Base-by-base conservation (phyloP, 2,329 filamentous ascomycete genomes). In the Colletotrichum camelliae region DNA sequence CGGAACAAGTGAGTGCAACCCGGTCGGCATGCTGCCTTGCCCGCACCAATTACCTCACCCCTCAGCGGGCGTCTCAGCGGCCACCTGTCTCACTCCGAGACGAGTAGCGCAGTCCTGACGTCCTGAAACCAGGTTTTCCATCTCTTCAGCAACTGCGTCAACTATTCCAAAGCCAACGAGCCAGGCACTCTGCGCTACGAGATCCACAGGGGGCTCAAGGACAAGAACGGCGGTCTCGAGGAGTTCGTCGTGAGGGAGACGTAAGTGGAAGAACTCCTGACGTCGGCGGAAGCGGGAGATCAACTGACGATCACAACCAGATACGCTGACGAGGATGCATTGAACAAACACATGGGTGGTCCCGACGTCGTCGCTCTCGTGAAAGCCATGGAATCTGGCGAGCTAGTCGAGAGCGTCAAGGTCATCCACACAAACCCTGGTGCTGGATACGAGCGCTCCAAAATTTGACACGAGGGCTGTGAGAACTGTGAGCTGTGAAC, bases 241-340 rank as follows among this genome's bases (percentile, higher is more conserved):
- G 78, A 81, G 66, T 79, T 81, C 67, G 73, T 82, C 35, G 68
- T 79, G 55, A 74, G 80, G 15, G 80, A 81, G 72, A 79, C 78
- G 81, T 81, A 76, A 75, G 69, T 77, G 57, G 29, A 29, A 16
- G n/a, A 43, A 15, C 6, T 13, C 15, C 39, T 69, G 52, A 71
- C 67, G 39, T 64, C 27, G 33, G 24, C 29, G 27, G 18, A 24
- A 12, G 35, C 43, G 35, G 57, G 70, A 24, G 15, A 74, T 73
- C 43, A 55, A 65, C 43, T 60, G 29, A 65, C 24, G 21, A 37
- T 64, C 21, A 39, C 48, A 55, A 24, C 64, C 67, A 82, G 79
- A 1, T 81, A 82, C 39, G 75, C 77, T 33, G 74, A 81, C 57
- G 72, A 80, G 61, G 80, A 79, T 27, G 78, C 77, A 7, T 37